A percentile compares a stretch with the other conserved stretches of the same genome.
These are phyloP conservation scores for Aegilops speltoides DNA, from an alignment of 176 grass and related monocot species.

Conservation along the genomic window DNA sequence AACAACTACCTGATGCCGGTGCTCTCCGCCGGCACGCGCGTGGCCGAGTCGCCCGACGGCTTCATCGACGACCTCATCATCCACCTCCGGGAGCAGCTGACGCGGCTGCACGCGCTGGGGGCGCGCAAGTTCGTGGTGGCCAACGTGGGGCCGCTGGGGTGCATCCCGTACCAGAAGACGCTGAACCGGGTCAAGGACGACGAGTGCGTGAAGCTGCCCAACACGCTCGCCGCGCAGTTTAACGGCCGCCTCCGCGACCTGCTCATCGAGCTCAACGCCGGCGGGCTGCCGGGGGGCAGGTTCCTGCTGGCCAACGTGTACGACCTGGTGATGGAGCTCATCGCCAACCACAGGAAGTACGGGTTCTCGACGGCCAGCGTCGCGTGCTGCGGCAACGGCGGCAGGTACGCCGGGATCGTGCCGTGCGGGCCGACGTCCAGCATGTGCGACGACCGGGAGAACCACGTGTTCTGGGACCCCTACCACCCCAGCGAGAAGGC, in stretches of 20 bases:
- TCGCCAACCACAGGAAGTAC: slow-evolving; percentile 64
- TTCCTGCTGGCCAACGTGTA: slow-evolving; percentile 94
- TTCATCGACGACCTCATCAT: slow-evolving; percentile 70
- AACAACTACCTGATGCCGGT: slow-evolving; percentile 96
- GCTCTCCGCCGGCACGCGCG: slow-evolving; percentile 55
- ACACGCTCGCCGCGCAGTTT: slow-evolving; percentile 71
- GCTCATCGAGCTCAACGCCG: slow-evolving; percentile 57
- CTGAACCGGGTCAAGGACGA: slow-evolving; percentile 44
- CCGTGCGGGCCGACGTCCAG: slow-evolving; percentile 75
- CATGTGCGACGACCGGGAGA: slow-evolving; percentile 54
- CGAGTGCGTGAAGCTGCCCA: slow-evolving; percentile 86
- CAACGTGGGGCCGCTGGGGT: slow-evolving; percentile 89
- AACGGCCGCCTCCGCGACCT: slow-evolving; percentile 56
- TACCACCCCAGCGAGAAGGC: slow-evolving; percentile 92
- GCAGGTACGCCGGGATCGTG: slow-evolving; percentile 61
- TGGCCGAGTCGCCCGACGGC: slow-evolving; percentile 52
- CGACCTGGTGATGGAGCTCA: slow-evolving; percentile 72
- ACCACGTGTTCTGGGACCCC: slow-evolving; percentile 84
- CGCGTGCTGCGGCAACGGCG: slow-evolving; percentile 85
- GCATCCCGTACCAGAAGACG: slow-evolving; percentile 98
- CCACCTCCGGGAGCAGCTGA: slow-evolving; percentile 72
- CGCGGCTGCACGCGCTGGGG: slow-evolving; percentile 68
- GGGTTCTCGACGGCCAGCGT: slow-evolving; percentile 65
- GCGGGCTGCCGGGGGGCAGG: slow-evolving; percentile 48
- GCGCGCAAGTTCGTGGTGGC: slow-evolving; percentile 84